phyloP scores from a whole-genome alignment of 371 early-diverging fungal genomes.

The Polyrhizophydium stewartii region DNA sequence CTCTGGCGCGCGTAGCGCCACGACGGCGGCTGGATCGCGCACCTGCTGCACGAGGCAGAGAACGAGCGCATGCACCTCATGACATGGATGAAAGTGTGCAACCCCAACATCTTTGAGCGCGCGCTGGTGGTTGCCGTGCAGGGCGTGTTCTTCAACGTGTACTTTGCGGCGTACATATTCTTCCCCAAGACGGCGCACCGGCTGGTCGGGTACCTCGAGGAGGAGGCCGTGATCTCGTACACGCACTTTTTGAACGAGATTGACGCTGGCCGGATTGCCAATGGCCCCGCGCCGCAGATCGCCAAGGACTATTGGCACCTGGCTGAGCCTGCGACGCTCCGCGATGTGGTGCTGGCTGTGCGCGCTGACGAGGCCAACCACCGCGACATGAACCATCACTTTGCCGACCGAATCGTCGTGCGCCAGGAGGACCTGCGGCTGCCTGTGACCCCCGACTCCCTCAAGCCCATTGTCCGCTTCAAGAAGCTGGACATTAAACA shows the following conservation, averaged over 20 bases:
- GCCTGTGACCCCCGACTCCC: not conserved
- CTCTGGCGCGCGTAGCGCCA: not conserved
- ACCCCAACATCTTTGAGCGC: conserved; percentile 61
- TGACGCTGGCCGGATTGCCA: conserved; percentile 55
- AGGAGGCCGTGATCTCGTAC: conserved; percentile 93
- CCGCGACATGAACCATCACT: conserved; percentile 89
- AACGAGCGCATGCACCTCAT: conserved; percentile 39
- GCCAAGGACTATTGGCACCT: conserved; percentile 93
- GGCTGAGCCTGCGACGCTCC: conserved; percentile 70
- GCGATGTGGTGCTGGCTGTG: conserved; percentile 91
- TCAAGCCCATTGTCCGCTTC: not conserved
- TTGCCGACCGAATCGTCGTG: conserved; percentile 29
- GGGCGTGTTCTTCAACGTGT: conserved; percentile 88
- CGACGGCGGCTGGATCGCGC: conserved; percentile 20
- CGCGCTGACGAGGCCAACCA: conserved; percentile 97
- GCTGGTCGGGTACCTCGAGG: conserved; percentile 64
- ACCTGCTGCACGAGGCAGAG: conserved; percentile 28
- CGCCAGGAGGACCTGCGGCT: not conserved
- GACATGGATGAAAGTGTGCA: conserved; percentile 43
- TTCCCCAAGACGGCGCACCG: conserved; percentile 85
- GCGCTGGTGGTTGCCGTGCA: conserved; percentile 68
- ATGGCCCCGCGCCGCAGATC: conserved; percentile 49
- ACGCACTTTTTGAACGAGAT: conserved; percentile 87
- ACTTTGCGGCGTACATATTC: conserved; percentile 77
- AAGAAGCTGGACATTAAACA: not conserved